phyloP scores from a whole-genome alignment of 768 basidiomycete species.

The Gymnopilus dilepis region DNA sequence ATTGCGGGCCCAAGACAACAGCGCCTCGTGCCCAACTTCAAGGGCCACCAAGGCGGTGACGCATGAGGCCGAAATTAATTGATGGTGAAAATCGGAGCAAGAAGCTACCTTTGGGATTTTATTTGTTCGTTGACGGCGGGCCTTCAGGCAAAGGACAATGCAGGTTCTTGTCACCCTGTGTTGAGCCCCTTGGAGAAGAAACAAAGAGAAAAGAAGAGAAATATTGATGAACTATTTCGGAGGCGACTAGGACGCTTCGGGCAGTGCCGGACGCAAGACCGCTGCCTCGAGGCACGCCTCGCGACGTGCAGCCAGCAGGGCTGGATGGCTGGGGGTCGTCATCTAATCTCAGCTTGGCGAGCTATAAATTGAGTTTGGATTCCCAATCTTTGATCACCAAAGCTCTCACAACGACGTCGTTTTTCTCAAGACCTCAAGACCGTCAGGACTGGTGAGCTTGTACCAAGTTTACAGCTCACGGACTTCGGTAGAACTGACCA shows the following conservation, averaged over 20 bases:
- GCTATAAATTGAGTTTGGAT: conserved; percentile 29
- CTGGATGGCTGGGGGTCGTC: conserved; percentile 20
- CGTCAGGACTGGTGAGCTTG: not conserved
- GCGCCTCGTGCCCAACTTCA: conserved; percentile 24
- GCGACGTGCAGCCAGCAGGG: conserved; percentile 35
- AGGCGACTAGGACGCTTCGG: not conserved
- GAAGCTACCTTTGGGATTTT: not conserved
- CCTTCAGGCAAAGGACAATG: not conserved
- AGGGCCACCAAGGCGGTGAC: conserved; percentile 9
- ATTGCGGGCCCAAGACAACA: conserved; percentile 12
- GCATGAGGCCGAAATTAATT: conserved; percentile 7
- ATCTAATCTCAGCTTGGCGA: conserved; percentile 26
- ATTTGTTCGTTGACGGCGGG: not conserved
- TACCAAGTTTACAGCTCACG: not conserved
- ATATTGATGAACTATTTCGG: not conserved
- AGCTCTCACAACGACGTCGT: conserved; percentile 20
- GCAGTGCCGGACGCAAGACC: conserved; percentile 16
- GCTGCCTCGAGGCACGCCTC: conserved; percentile 59
- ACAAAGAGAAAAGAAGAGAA: not conserved
- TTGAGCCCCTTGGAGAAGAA: not conserved
- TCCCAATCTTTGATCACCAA: conserved; percentile 20
- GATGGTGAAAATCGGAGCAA: not conserved
- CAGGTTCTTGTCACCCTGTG: not conserved
- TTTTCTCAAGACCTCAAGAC: not conserved
- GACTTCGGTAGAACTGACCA: not conserved